Percentiles rank a stretch among this genome's conserved stretches.
Conservation (phyloP, 768 basidiomycete genomes). For the Tricholoma sp. region DNA sequence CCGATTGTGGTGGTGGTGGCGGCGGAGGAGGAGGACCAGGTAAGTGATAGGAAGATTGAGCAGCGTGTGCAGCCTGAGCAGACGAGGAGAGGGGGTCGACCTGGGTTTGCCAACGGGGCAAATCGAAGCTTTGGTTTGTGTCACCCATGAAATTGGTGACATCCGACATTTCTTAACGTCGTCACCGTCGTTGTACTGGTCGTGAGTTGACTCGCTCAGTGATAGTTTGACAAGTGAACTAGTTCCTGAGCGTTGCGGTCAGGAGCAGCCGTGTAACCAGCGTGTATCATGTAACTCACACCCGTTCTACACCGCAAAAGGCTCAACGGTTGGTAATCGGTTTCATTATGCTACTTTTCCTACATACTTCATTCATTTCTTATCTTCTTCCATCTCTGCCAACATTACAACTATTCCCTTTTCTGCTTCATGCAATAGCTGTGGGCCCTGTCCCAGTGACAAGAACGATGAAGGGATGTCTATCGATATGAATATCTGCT, state of each 20-base stretch:
- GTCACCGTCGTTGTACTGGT: background rate
- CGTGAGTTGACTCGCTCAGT: background rate
- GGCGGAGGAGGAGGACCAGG: slow-evolving; percentile 37
- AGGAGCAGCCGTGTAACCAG: background rate
- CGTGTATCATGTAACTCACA: background rate
- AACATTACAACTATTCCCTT: slow-evolving; percentile 49
- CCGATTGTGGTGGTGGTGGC: slow-evolving; percentile 43
- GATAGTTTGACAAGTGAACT: background rate
- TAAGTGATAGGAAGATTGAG: slow-evolving; percentile 48
- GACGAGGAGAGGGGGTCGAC: slow-evolving; percentile 49
- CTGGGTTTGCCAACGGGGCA: slow-evolving; percentile 71
- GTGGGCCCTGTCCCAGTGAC: slow-evolving; percentile 42
- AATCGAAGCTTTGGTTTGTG: slow-evolving; percentile 77
- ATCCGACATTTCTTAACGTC: slow-evolving; percentile 54
- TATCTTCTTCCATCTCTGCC: slow-evolving; percentile 23
- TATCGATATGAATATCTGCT: slow-evolving; percentile 69
- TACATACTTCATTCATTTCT: background rate
- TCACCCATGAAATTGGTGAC: slow-evolving; percentile 73
- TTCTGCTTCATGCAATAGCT: slow-evolving; percentile 53
- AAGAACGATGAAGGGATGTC: slow-evolving; percentile 43
- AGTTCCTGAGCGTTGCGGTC: background rate
- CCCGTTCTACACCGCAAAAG: background rate
- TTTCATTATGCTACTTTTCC: background rate
- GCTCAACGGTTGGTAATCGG: slow-evolving; percentile 3
- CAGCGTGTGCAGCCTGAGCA: slow-evolving; percentile 47